Conservation (phyloP, 2,329 filamentous ascomycete genomes). For the Nothopassalora personata region DNA sequence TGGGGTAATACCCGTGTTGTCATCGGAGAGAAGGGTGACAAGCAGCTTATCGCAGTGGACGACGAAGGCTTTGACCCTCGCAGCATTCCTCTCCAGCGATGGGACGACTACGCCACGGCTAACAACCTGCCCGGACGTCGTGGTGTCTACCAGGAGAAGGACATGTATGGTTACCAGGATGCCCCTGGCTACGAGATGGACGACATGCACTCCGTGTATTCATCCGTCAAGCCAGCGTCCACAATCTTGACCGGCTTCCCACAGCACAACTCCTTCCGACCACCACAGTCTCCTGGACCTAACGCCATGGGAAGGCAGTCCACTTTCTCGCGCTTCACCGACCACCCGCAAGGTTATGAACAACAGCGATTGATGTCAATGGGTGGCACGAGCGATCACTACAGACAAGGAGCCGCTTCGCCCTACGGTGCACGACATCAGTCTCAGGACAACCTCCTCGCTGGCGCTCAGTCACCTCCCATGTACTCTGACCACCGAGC, state of each 20-base stretch:
- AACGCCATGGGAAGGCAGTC: conserved; percentile 64
- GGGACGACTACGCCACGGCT: conserved; percentile 86
- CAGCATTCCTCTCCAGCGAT: conserved; percentile 87
- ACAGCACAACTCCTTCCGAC: conserved; percentile 49
- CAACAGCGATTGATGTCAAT: conserved; percentile 55
- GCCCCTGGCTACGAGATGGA: conserved; percentile 81
- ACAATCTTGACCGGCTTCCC: conserved; percentile 82
- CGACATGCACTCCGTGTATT: conserved; percentile 95
- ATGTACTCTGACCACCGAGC: conserved; percentile 22
- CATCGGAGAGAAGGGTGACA: conserved; percentile 85
- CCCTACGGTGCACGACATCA: conserved; percentile 38
- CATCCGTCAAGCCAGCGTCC: conserved; percentile 77
- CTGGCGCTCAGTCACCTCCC: conserved; percentile 31
- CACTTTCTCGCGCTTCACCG: conserved; percentile 63
- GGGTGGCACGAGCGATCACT: conserved; percentile 49
- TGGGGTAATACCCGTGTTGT: conserved; percentile 99
- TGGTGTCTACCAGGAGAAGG: conserved; percentile 44
- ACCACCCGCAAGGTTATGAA: conserved; percentile 49
- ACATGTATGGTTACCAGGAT: conserved; percentile 20
- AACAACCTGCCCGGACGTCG: conserved; percentile 91
- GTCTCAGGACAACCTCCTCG: conserved; percentile 31
- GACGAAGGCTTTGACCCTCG: conserved; percentile 86
- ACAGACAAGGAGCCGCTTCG: conserved; percentile 21
- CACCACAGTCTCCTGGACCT: conserved; percentile 73
- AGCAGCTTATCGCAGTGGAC: conserved; percentile 78